These are phyloP conservation scores for Mycena vitilis DNA, from an alignment of 768 basidiomycete genomes.

Conservation along the genomic window DNA sequence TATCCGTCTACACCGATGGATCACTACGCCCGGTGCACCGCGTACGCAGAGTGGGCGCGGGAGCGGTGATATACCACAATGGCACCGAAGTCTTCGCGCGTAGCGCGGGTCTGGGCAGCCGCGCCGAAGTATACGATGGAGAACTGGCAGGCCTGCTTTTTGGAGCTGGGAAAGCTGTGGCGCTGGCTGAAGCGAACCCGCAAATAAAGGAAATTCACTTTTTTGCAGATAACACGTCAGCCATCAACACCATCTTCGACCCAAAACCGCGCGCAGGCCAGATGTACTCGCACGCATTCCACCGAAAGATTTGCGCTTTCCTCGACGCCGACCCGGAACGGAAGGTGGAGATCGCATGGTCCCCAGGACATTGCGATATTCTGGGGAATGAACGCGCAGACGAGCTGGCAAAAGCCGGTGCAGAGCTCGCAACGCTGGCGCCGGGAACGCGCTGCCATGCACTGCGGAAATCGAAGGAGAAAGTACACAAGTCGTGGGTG, in stretches of 20 bases:
- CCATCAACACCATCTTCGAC: constrained; percentile 16
- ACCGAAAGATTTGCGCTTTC: constrained; percentile 24
- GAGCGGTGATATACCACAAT: no score
- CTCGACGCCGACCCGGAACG: no score
- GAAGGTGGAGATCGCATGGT: constrained; percentile 38
- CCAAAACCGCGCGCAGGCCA: constrained; percentile 27
- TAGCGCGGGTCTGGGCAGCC: constrained; percentile 5
- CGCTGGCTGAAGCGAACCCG: neutral
- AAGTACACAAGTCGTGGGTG: no score
- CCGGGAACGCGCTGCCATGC: constrained; percentile 33
- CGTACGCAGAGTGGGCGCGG: no score
- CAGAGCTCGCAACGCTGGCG: neutral
- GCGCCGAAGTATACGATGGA: constrained; percentile 5
- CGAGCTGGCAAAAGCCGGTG: constrained; percentile 41
- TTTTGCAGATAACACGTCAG: constrained; percentile 14
- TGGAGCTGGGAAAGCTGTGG: constrained; percentile 3
- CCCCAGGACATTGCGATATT: constrained; percentile 39
- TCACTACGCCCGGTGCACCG: no score
- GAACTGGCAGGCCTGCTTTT: neutral
- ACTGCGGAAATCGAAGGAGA: constrained; percentile 24
- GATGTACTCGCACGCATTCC: constrained; percentile 32
- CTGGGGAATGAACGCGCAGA: constrained; percentile 41
- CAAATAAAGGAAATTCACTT: no score
- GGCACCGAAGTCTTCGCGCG: no score
- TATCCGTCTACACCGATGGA: no score